Evolutionary conservation across 331 rosid genomes (phyloP).

Genomic region (Stylosanthes scabra): DNA sequence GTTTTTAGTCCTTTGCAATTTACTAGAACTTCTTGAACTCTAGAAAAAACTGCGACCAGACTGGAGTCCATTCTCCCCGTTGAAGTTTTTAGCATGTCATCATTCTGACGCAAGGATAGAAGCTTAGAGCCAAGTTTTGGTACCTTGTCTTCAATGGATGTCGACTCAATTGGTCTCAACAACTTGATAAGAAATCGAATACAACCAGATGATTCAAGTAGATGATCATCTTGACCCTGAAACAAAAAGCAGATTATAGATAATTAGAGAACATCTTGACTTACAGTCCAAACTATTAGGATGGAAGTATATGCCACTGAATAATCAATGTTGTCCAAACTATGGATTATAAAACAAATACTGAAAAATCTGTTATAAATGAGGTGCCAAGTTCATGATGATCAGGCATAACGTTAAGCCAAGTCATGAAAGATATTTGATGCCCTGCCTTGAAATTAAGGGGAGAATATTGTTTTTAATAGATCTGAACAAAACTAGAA

Average conservation of each 20-base stretch:
- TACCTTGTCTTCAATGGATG: conserved; percentile 65
- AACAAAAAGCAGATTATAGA: conserved; percentile 37
- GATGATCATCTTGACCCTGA: conserved; percentile 98
- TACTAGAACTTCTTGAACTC: conserved; percentile 84
- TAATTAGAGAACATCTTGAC: conserved; percentile 18
- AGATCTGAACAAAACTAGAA: not conserved
- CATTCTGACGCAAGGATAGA: conserved; percentile 67
- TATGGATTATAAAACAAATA: not conserved
- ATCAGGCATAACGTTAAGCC: not conserved
- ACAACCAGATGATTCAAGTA: conserved; percentile 78
- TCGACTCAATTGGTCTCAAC: conserved; percentile 76
- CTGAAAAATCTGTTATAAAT: not conserved
- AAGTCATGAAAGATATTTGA: not conserved
- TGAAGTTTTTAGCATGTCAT: conserved; percentile 51
- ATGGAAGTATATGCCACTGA: conserved; percentile 31
- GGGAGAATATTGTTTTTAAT: not conserved
- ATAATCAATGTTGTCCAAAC: conserved; percentile 21
- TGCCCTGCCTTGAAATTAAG: not conserved
- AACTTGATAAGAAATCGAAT: conserved; percentile 79
- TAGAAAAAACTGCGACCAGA: conserved; percentile 68
- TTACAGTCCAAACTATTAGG: not conserved
- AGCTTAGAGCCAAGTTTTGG: conserved; percentile 87
- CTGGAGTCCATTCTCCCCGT: conserved; percentile 69
- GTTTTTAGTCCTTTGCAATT: conserved; percentile 84
- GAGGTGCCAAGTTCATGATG: not conserved